Percentiles rank a stretch among this genome's conserved stretches.
Conservation (phyloP, 306 rosid species). For the Sesbania bispinosa region DNA sequence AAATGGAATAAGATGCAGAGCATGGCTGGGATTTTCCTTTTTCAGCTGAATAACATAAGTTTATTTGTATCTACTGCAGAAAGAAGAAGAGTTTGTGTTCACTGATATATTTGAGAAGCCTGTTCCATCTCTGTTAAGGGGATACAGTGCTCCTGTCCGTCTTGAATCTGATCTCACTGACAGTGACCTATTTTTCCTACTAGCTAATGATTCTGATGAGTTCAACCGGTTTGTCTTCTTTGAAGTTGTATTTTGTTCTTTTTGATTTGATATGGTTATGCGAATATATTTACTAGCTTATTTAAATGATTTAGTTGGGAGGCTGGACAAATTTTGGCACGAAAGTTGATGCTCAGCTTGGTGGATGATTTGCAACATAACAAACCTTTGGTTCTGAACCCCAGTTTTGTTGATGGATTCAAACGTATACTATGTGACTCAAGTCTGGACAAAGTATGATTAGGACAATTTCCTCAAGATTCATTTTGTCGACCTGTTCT, state of each 20-base stretch:
- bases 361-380: conserved; percentile 80
- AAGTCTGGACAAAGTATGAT: conserved; percentile 81
- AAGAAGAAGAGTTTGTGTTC: conserved; percentile 89
- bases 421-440: conserved; percentile 61
- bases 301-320: conserved; percentile 74
- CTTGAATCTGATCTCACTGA: conserved; percentile 83
- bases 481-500: neutral
- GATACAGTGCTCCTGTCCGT: conserved; percentile 95
- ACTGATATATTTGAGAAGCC: conserved; percentile 74
- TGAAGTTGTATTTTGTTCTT: conserved; percentile 9
- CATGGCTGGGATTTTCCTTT: conserved; percentile 1
- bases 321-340: conserved; percentile 91
- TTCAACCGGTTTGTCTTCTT: conserved; percentile 82
- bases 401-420: conserved; percentile 72
- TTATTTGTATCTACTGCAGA: conserved; percentile 47
- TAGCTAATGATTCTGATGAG: conserved; percentile 90
- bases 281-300: conserved; percentile 20
- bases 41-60: neutral
- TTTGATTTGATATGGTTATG: conserved; percentile 5
- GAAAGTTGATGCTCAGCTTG: conserved; percentile 82
- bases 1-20: neutral
- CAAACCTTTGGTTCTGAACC: conserved; percentile 71
- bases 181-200: conserved; percentile 75
- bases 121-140: conserved; percentile 84
- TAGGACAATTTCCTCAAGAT: neutral